Evolutionary conservation across 345 rosid species (phyloP), one percentile per base, ranked within the genome.

Genomic region (Lepidium sativum): DNA sequence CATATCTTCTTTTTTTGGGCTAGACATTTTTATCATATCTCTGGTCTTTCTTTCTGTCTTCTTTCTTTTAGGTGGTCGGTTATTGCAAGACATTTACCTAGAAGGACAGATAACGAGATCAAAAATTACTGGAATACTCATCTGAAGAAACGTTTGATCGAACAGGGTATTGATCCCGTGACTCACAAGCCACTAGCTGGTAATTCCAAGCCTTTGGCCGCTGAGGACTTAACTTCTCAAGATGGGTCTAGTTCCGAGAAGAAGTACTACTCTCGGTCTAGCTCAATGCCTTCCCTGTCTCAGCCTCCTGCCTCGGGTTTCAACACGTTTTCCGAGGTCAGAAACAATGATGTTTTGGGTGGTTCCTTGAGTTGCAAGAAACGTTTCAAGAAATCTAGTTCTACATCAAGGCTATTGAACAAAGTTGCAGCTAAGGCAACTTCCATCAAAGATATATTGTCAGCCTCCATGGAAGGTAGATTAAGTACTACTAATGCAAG

Each of bases 111-210:
- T 45, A 86, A 86, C 50, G 91, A 86, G 64, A 81, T 83, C 42
- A 86, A 86, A 76, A 86, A 86, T 33, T 83, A 80, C 47, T 86
- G 91, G 91, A 83, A 86, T 75, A 83, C 88, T 15, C 82, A 83
- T 63, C 73, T 86, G 72, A 86, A 83, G 43, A 86, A 83, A 73
- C 85, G 84, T 67, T 68, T 87, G 78, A 78, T 85, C 34, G 86
- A 85, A 65, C 85, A 85, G 81, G 95, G 95, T 39, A 55, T 78
- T 49, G 91, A 87, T 75, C 91, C 95, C 56, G 74, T 71, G 80
- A 87, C 91, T 23, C 95, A 87, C 69, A 78, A 80, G 73, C 86
- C 84, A 68, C 72, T 65, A 45, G 60, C 60, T 27, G 48, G 59
- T 10, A 49, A 16, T 33, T 32, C 78, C 4, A 55, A 11, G 35